Base-by-base conservation (phyloP, 768 basidiomycete genomes). In the Hysterangium stoloniferum region DNA sequence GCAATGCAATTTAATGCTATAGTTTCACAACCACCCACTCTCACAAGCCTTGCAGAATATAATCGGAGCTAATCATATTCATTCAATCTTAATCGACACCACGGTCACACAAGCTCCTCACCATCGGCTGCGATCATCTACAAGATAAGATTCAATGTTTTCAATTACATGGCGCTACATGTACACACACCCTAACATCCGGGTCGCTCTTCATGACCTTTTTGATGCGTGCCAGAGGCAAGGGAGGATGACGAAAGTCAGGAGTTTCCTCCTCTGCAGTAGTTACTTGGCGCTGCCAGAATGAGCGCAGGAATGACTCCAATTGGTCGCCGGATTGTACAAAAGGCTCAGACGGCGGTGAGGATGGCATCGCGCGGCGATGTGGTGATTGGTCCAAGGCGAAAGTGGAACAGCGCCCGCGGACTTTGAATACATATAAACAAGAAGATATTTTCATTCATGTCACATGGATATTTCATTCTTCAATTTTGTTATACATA, bases 151-250 rank as follows among this genome's bases (percentile, higher is more conserved):
- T 29, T 20, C n/a, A 12, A 15, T 47, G 52, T 45, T 35, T 43
- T 17, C 17, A 25, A 36, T 31, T 38, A 47, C 44, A 15, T 31
- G 27, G 9, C 28, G 44, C n/a, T 24, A 13, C 27, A 12, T 9
- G n/a, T 36, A 46, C 38, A 62, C 80, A 61, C 63, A 95, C 92
- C 79, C 93, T 93, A 56, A 97, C 91, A 59, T 94, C 91, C 3
- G 91, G 89, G 69, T 93, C 92, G 65, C 86, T 94, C 75, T 98
- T 97, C 90, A 97, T 96, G 52, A 97, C 95, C 66, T 97, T 98
- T 75, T 97, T 98, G 61, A 98, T 96, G 63, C 96, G 73, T 15
- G 96, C 96, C 27, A 99, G 71, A 3, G 95, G 95, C 9, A 98
- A 71, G 5, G 88, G 83, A 1, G 88, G 89, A 61, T 93, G 89